Evolutionary conservation across 75 land plant genomes (phyloP).

Genomic region (Chamaecyparis obtusa): DNA sequence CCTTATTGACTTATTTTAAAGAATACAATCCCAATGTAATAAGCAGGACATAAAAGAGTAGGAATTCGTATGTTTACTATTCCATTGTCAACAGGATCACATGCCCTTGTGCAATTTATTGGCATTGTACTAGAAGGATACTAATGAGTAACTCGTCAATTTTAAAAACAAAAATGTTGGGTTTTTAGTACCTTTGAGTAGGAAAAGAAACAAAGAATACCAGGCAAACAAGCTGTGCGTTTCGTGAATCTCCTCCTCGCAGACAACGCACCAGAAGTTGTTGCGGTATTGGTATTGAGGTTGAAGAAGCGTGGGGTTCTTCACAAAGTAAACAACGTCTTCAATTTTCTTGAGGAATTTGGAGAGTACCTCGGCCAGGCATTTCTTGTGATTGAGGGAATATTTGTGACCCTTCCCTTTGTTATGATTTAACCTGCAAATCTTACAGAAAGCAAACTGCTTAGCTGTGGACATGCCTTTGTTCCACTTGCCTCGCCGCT

Average conservation of each 20-base stretch:
- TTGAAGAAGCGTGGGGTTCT: conserved; percentile 45
- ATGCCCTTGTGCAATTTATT: too few relatives aligned
- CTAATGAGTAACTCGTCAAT: too few relatives aligned
- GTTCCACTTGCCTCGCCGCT: not conserved
- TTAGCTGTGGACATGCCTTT: not conserved
- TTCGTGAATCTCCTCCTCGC: conserved; percentile 62
- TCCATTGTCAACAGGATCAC: too few relatives aligned
- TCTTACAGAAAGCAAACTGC: conserved; percentile 61
- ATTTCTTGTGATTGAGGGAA: conserved; percentile 46
- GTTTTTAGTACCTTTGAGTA: not conserved
- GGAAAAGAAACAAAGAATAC: conserved; percentile 25
- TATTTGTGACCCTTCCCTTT: conserved; percentile 73
- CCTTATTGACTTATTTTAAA: not conserved
- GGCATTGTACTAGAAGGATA: too few relatives aligned
- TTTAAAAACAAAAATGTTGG: not conserved
- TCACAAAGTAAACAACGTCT: conserved; percentile 60
- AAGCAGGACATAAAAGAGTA: not conserved
- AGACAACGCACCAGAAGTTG: conserved; percentile 82
- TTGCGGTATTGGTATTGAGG: conserved; percentile 40
- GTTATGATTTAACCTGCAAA: conserved; percentile 75
- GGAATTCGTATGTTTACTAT: not conserved
- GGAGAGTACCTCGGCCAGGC: conserved; percentile 47
- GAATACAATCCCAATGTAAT: not conserved
- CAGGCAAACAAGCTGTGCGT: conserved; percentile 55
- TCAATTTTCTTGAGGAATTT: conserved; percentile 51